Evolutionary conservation across 2,329 filamentous ascomycete genomes (phyloP).

Genomic region (Sclerotinia minor): DNA sequence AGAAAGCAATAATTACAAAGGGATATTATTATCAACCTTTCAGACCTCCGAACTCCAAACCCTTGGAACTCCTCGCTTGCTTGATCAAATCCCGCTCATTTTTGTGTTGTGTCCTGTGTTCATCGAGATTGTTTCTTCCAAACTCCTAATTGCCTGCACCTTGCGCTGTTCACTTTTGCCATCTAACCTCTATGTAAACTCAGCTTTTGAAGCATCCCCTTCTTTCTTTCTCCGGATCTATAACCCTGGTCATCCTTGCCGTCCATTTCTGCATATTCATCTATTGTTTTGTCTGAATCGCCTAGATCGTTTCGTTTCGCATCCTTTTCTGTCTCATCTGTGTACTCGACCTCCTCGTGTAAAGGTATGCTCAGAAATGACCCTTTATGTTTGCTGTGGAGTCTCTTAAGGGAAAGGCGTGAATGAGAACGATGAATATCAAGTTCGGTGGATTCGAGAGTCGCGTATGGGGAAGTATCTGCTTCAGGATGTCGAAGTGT

Average conservation of each 20-base stretch:
- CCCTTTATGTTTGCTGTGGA: constrained; percentile 27
- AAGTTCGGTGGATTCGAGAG: constrained; percentile 56
- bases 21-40: constrained; percentile 21
- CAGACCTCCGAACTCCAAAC: constrained; percentile 18
- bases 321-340: constrained; percentile 29
- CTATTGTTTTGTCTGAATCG: constrained; percentile 16
- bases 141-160: not conserved
- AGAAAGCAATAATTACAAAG: constrained; percentile 20
- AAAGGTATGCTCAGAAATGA: constrained; percentile 22
- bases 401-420: constrained; percentile 29
- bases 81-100: constrained; percentile 7
- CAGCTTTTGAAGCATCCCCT: constrained; percentile 31
- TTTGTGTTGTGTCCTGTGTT: constrained; percentile 9
- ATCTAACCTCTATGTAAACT: constrained; percentile 26
- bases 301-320: constrained; percentile 14
- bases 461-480: constrained; percentile 56
- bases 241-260: constrained; percentile 19
- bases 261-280: constrained; percentile 17
- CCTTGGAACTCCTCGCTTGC: constrained; percentile 19
- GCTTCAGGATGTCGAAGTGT: constrained; percentile 63
- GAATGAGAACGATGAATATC: constrained; percentile 42
- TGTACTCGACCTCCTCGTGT: constrained; percentile 35
- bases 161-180: not conserved
- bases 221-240: constrained; percentile 30
- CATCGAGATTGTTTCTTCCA: constrained; percentile 1